Evolutionary conservation across 441 rosid species (phyloP).

Genomic region (Pelargonium fulgidum): DNA sequence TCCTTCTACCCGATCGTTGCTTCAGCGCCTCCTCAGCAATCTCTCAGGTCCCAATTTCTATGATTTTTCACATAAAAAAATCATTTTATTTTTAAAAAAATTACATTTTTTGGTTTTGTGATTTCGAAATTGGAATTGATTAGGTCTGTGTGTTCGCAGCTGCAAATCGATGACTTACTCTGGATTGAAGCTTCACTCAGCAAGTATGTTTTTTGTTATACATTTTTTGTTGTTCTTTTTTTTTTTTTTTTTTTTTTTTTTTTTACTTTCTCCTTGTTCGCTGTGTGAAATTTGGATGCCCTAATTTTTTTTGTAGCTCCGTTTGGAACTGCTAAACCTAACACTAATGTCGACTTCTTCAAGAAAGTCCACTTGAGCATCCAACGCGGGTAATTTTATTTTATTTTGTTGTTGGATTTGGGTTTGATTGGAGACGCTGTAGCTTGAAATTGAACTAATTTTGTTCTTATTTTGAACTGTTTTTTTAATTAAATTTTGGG

Average conservation of each 20-base stretch:
- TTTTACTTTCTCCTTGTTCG: conserved; percentile 5
- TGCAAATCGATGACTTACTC: conserved; percentile 56
- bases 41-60: conserved; percentile 37
- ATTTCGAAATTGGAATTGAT: neutral
- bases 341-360: conserved; percentile 57
- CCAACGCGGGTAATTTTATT: conserved; percentile 45
- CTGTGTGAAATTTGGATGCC: neutral
- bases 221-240: neutral
- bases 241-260: neutral
- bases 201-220: conserved; percentile 36
- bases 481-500: too few species aligned
- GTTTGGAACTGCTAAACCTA: conserved; percentile 45
- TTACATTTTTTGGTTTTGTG: conserved; percentile 10
- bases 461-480: neutral
- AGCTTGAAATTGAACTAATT: neutral
- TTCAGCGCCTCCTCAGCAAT: conserved; percentile 33
- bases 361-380: conserved; percentile 62
- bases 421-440: neutral
- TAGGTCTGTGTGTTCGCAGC: conserved; percentile 33
- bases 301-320: conserved; percentile 33
- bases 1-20: conserved; percentile 41
- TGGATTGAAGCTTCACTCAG: conserved; percentile 65
- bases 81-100: neutral
- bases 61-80: neutral
- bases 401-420: neutral